phyloP scores from a whole-genome alignment of 129 eudicot genomes.

The sunflower (Helianthus annuus) region DNA sequence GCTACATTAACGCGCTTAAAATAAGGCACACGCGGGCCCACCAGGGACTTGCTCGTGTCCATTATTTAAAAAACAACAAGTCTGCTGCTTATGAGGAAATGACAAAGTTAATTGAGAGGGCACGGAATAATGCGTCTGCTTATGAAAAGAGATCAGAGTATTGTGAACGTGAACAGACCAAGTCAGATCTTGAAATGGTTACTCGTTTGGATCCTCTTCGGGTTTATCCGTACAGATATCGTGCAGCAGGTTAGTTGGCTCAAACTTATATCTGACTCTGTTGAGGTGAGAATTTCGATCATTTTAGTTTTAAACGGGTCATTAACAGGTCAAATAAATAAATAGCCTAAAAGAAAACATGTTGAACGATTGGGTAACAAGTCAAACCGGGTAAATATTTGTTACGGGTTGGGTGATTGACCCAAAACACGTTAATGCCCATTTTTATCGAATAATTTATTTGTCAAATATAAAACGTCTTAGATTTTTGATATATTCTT shows the following conservation, averaged over 20 bases:
- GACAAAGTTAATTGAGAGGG: conserved; percentile 89
- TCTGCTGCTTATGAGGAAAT: conserved; percentile 85
- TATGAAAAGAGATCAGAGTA: conserved; percentile 97
- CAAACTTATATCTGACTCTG: too few relatives aligned
- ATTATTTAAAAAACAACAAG: conserved; percentile 78
- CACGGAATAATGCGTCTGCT: conserved; percentile 90
- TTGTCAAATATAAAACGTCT: not conserved
- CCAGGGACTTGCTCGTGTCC: conserved; percentile 99
- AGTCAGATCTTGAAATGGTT: conserved; percentile 93
- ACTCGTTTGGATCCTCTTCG: conserved; percentile 95
- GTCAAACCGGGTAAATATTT: too few relatives aligned
- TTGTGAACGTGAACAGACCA: conserved; percentile 88
- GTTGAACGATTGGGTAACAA: too few relatives aligned
- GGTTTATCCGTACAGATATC: conserved; percentile 94
- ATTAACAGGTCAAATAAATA: too few relatives aligned
- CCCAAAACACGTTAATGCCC: too few relatives aligned
- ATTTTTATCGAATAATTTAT: too few relatives aligned
- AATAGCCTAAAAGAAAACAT: too few relatives aligned
- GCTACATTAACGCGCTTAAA: conserved; percentile 93
- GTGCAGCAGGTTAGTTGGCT: conserved; percentile 87
- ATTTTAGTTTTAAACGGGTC: too few relatives aligned
- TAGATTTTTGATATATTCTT: conserved; percentile 6
- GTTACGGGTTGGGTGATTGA: too few relatives aligned
- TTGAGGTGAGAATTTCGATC: too few relatives aligned
- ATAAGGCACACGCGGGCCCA: conserved; percentile 97